Conservation (phyloP, 169 alveolate genomes). For the Cryptosporidium parvum region DNA sequence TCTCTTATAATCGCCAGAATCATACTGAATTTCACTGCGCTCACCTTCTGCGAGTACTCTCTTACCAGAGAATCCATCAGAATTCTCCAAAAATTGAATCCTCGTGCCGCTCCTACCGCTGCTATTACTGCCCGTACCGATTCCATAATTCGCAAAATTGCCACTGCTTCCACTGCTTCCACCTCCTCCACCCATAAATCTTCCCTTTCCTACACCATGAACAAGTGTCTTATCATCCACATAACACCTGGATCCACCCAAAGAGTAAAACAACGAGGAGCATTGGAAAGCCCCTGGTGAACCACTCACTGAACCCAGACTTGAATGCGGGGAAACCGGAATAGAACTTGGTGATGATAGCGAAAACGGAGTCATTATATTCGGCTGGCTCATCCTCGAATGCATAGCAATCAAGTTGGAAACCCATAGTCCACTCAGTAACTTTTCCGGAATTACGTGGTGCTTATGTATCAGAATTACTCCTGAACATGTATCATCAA, state of each 20-base stretch:
- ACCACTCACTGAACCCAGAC: conserved; percentile 23
- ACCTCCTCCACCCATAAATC: conserved; percentile 2
- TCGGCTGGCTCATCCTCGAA: conserved; percentile 58
- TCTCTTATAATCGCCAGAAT: not conserved
- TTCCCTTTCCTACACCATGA: not conserved
- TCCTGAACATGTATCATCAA: conserved; percentile 44
- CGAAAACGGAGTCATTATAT: conserved; percentile 35
- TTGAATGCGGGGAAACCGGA: conserved; percentile 60
- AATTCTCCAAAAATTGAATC: not conserved
- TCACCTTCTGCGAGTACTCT: not conserved
- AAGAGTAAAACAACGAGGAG: conserved; percentile 28
- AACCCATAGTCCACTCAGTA: conserved; percentile 32
- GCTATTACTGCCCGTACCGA: not conserved
- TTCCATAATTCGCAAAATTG: not conserved
- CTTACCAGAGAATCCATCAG: not conserved
- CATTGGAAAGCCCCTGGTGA: conserved; percentile 57
- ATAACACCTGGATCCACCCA: conserved; percentile 26
- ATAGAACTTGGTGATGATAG: conserved; percentile 44
- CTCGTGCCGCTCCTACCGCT: not conserved
- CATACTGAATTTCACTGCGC: conserved; percentile 9
- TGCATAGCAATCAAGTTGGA: conserved; percentile 67
- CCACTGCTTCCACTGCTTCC: not conserved
- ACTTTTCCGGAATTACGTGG: conserved; percentile 55
- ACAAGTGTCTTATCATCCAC: conserved; percentile 31
- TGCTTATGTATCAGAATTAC: conserved; percentile 50